phyloP scores from a whole-genome alignment of 805 yeast species.

The Candida vartiovaarae region DNA sequence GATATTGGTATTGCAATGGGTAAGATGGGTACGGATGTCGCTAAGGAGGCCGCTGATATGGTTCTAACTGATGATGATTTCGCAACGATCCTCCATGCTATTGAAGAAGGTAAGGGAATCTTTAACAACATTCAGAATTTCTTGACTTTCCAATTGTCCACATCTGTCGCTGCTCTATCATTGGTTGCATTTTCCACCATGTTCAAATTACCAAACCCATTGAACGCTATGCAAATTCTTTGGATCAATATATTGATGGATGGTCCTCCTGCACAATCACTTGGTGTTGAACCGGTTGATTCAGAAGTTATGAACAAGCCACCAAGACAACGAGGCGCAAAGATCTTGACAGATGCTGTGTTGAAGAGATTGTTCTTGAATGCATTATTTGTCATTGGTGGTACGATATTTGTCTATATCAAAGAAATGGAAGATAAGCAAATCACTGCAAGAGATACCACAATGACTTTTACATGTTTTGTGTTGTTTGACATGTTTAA shows the following conservation, averaged over 20 bases:
- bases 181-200: conserved; percentile 83
- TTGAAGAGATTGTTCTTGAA: conserved; percentile 69
- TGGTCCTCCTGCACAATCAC: conserved; percentile 97
- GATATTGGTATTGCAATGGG: conserved; percentile 96
- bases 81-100: conserved; percentile 86
- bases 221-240: conserved; percentile 96
- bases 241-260: conserved; percentile 98
- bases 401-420: conserved; percentile 82
- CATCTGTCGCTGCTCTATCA: conserved; percentile 91
- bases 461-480: conserved; percentile 98
- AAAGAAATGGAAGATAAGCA: conserved; percentile 79
- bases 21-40: conserved; percentile 93
- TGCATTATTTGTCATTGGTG: conserved; percentile 69
- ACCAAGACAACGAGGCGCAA: conserved; percentile 86
- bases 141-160: conserved; percentile 90
- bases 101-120: conserved; percentile 96
- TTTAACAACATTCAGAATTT: conserved; percentile 93
- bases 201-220: conserved; percentile 84
- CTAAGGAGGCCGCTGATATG: conserved; percentile 98
- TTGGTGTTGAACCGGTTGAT: conserved; percentile 97
- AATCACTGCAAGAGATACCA: conserved; percentile 91
- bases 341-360: conserved; percentile 66
- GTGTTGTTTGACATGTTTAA: conserved; percentile 95
- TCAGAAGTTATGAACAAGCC: conserved; percentile 93
- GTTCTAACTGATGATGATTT: conserved; percentile 95